Evolutionary conservation across 1,284 basidiomycete species (phyloP).

Genomic region (Tranzscheliella williamsii): DNA sequence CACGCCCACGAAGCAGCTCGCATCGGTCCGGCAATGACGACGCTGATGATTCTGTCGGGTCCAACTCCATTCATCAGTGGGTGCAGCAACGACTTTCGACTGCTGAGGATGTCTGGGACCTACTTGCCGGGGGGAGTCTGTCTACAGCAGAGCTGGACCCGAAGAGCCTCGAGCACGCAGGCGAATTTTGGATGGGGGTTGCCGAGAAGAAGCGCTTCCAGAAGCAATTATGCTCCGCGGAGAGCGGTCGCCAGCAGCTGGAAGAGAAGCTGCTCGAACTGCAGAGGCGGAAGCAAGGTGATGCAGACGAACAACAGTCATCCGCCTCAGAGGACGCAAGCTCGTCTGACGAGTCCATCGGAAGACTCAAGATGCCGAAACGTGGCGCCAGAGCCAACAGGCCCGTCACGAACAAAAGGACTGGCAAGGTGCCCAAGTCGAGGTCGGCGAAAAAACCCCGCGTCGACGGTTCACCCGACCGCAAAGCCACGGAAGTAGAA

Average conservation of each 20-base stretch:
- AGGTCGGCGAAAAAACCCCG: background rate
- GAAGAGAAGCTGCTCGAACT: slow-evolving; percentile 19
- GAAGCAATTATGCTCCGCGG: slow-evolving; percentile 9
- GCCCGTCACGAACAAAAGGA: background rate
- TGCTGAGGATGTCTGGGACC: slow-evolving; percentile 31
- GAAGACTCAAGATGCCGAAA: slow-evolving; percentile 1
- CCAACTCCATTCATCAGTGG: slow-evolving; percentile 21
- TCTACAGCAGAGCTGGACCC: background rate
- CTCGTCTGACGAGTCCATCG: background rate
- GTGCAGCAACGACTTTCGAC: slow-evolving; percentile 3
- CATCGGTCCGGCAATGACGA: slow-evolving; percentile 4
- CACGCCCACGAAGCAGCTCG: background rate
- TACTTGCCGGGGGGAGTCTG: slow-evolving; percentile 13
- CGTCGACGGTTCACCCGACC: background rate
- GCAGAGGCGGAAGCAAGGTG: slow-evolving; percentile 5
- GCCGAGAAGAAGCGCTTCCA: slow-evolving; percentile 16
- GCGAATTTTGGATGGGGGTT: slow-evolving; percentile 34
- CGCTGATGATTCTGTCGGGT: slow-evolving; percentile 9
- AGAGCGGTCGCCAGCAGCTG: slow-evolving; percentile 4
- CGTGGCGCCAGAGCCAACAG: no score
- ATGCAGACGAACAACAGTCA: background rate
- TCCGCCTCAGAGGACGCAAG: slow-evolving; percentile 12
- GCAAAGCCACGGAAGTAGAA: background rate
- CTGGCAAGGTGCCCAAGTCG: background rate
- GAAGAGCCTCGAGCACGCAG: background rate